A percentile compares a stretch with the other conserved stretches of the same genome.
Conservation (phyloP, 1,284 basidiomycete genomes). For the Sanghuangporus weigelae region DNA sequence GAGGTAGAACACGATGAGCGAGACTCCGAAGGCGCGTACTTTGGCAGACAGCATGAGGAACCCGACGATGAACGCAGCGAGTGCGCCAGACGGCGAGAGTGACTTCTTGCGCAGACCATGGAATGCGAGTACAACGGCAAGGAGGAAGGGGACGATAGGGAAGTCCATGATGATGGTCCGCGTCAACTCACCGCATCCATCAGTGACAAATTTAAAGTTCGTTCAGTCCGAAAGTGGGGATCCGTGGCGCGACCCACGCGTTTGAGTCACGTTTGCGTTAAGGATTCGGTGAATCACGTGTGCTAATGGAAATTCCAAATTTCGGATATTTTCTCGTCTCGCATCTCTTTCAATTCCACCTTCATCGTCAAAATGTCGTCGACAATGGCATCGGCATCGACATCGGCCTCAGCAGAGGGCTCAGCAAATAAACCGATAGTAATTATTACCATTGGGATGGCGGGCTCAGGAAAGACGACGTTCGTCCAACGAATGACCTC, state of each 20-base stretch:
- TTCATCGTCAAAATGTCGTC: slow-evolving; percentile 2
- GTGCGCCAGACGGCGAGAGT: slow-evolving; percentile 65
- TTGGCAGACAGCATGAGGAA: slow-evolving; percentile 57
- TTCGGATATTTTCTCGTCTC: background rate
- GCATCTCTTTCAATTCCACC: background rate
- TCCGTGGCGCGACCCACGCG: background rate
- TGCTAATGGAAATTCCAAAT: background rate
- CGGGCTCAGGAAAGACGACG: slow-evolving; percentile 94
- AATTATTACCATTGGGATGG: slow-evolving; percentile 92
- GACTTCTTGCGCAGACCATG: slow-evolving; percentile 56
- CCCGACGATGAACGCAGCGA: slow-evolving; percentile 73
- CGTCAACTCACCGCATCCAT: background rate
- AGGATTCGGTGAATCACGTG: background rate
- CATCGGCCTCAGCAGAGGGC: slow-evolving; percentile 13
- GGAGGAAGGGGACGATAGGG: slow-evolving; percentile 31
- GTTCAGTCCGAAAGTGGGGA: background rate
- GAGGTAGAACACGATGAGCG: slow-evolving; percentile 80
- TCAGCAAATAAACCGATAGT: slow-evolving; percentile 61
- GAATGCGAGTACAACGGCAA: slow-evolving; percentile 39
- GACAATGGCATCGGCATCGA: background rate
- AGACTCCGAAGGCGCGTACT: slow-evolving; percentile 61
- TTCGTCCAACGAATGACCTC: slow-evolving; percentile 93
- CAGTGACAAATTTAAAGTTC: background rate
- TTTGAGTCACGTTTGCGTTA: background rate
- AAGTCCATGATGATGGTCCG: slow-evolving; percentile 15